Conservation (phyloP, 2,329 filamentous ascomycete genomes). For the Diaporthe batatas region DNA sequence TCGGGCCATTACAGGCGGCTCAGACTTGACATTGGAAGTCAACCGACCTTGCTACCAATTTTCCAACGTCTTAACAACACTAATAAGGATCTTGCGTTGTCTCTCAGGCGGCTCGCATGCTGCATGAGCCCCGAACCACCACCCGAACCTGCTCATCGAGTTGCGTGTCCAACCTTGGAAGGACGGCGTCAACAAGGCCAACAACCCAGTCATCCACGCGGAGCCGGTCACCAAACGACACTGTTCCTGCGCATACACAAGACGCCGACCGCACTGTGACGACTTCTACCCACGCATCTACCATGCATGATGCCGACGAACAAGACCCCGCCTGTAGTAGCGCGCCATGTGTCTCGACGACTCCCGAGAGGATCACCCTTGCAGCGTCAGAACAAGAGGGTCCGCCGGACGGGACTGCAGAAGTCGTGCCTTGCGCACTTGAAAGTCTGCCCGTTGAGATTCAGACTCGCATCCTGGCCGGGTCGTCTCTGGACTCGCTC, state of each 20-base stretch:
- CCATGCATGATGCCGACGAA: not conserved
- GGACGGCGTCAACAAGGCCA: not conserved
- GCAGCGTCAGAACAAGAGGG: not conserved
- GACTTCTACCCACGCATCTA: not conserved
- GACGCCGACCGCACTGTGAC: not conserved
- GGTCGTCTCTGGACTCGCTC: not conserved
- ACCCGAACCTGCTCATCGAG: not conserved
- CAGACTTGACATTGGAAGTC: not conserved
- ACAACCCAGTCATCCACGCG: not conserved
- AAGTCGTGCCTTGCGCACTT: not conserved
- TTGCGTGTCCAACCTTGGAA: not conserved
- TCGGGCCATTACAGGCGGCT: too few relatives aligned
- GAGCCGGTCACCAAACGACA: not conserved
- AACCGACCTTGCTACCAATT: not conserved
- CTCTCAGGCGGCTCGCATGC: not conserved
- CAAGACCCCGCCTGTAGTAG: too few relatives aligned
- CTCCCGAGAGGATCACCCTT: not conserved
- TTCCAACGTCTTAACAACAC: not conserved
- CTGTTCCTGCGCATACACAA: not conserved
- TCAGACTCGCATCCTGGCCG: not conserved
- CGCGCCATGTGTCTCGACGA: not conserved
- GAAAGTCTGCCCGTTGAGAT: slow-evolving; percentile 21
- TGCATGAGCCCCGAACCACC: not conserved
- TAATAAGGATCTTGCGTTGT: not conserved
- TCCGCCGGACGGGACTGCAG: too few relatives aligned